Evolutionary conservation across 495 filamentous ascomycete genomes (phyloP).

Genomic region (Peziza echinospora): DNA sequence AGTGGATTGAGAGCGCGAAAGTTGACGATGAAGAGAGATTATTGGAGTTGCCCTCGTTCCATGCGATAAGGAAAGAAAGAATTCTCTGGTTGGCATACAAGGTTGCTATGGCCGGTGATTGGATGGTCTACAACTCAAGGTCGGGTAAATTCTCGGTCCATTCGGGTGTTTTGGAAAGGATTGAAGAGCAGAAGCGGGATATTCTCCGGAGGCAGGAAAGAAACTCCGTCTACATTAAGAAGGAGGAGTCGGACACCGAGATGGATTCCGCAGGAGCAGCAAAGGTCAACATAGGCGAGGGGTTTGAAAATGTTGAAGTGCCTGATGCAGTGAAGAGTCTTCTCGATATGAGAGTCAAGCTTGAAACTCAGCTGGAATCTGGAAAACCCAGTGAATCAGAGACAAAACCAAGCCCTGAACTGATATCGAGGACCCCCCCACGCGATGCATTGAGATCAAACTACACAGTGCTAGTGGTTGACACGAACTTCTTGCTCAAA

Average conservation of each 20-base stretch:
- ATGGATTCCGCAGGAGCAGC: not conserved
- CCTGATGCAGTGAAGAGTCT: not conserved
- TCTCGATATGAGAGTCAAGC: not conserved
- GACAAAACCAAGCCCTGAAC: not conserved
- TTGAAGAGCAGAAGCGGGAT: constrained; percentile 3
- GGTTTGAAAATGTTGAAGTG: not conserved
- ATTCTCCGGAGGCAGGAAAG: not conserved
- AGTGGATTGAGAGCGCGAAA: constrained; percentile 46
- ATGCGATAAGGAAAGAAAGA: constrained; percentile 43
- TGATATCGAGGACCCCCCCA: not conserved
- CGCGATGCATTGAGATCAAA: constrained; percentile 1
- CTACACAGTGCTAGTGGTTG: constrained; percentile 17
- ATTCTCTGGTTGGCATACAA: constrained; percentile 47
- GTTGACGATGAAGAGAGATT: constrained; percentile 59
- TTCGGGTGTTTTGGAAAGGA: constrained; percentile 5
- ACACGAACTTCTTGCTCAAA: constrained; percentile 16
- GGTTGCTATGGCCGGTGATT: constrained; percentile 25
- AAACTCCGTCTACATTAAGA: not conserved
- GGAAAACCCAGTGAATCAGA: not conserved
- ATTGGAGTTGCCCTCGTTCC: constrained; percentile 45
- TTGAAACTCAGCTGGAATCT: not conserved
- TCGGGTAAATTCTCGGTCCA: constrained; percentile 8
- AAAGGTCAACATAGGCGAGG: not conserved
- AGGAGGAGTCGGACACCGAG: not conserved
- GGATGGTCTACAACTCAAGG: constrained; percentile 5